These are phyloP conservation scores for Ramicandelaber brevisporus DNA, from an alignment of 192 early-diverging fungal genomes.

Conservation along the genomic window DNA sequence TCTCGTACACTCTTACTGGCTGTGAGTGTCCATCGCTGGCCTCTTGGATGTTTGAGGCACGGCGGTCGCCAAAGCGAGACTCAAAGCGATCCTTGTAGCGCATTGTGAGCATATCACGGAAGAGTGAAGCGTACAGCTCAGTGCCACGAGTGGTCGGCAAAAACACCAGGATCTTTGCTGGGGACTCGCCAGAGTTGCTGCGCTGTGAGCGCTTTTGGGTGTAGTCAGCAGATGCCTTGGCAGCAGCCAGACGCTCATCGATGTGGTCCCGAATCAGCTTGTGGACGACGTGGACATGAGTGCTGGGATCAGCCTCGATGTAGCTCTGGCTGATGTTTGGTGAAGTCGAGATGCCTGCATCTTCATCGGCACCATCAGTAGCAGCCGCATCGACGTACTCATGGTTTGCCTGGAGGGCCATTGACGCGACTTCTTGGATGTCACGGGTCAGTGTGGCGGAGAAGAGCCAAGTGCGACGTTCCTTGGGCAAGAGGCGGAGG, in stretches of 20 bases:
- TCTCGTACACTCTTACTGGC: constrained; percentile 29
- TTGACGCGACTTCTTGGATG: constrained; percentile 37
- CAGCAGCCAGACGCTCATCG: constrained; percentile 4
- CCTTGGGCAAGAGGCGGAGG: constrained; percentile 20
- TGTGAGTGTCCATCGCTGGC: constrained; percentile 1
- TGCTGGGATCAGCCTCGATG: constrained; percentile 24
- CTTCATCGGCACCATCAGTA: constrained; percentile 53
- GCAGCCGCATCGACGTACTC: constrained; percentile 62
- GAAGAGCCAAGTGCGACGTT: constrained; percentile 78
- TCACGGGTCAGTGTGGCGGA: constrained; percentile 66
- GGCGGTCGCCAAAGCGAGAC: no score
- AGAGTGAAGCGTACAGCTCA: neutral
- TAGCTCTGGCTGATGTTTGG: constrained; percentile 57
- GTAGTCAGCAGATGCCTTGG: constrained; percentile 22
- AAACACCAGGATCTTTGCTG: no score
- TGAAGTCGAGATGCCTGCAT: no score
- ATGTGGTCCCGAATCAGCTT: constrained; percentile 38
- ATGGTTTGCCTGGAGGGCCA: constrained; percentile 32
- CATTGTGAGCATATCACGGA: no score
- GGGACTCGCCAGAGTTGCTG: no score
- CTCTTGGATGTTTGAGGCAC: constrained; percentile 2
- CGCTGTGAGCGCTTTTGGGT: no score
- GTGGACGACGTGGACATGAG: constrained; percentile 30
- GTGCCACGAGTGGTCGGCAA: constrained; percentile 2
- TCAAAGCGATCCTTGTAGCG: no score